A percentile compares a stretch with the other conserved stretches of the same genome.
Evolutionary conservation across 2,329 filamentous ascomycete genomes (phyloP).

Genomic region (Fusarium newnesense): DNA sequence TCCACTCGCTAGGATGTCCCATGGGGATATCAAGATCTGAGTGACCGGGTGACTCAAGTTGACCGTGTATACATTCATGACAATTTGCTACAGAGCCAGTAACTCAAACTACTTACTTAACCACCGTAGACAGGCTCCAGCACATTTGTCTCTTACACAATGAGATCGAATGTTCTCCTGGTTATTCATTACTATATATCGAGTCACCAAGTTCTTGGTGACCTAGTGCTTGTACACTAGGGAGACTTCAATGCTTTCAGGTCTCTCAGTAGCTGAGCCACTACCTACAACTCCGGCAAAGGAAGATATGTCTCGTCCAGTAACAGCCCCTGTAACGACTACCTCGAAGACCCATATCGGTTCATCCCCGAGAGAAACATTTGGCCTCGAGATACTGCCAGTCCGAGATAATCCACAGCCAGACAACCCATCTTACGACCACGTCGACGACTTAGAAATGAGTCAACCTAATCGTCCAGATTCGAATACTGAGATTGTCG

Average conservation of each 20-base stretch:
- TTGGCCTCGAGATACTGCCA: conserved; percentile 45
- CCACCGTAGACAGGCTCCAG: neutral
- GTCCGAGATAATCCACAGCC: conserved; percentile 4
- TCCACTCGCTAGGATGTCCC: conserved; percentile 13
- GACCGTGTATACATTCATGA: neutral
- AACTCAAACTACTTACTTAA: neutral
- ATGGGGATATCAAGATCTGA: conserved; percentile 10
- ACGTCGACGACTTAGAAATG: conserved; percentile 57
- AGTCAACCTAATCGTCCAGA: conserved; percentile 62
- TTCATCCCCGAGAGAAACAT: conserved; percentile 48
- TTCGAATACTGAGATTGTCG: conserved; percentile 50
- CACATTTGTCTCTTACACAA: neutral
- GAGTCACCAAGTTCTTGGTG: neutral
- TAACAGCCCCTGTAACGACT: conserved; percentile 49
- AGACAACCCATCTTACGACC: conserved; percentile 13
- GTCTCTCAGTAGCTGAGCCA: conserved; percentile 49
- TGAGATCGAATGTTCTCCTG: neutral
- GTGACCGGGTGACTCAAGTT: conserved; percentile 13
- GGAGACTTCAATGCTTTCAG: conserved; percentile 49
- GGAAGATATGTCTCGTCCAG: conserved; percentile 38
- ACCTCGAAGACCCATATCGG: conserved; percentile 54
- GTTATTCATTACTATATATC: neutral
- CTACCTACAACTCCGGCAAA: conserved; percentile 21
- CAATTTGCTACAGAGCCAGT: neutral
- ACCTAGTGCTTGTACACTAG: conserved; percentile 37